Evolutionary conservation across 768 basidiomycete genomes (phyloP), one percentile per base, ranked within the genome.

Genomic region (Phylloporus sp.): DNA sequence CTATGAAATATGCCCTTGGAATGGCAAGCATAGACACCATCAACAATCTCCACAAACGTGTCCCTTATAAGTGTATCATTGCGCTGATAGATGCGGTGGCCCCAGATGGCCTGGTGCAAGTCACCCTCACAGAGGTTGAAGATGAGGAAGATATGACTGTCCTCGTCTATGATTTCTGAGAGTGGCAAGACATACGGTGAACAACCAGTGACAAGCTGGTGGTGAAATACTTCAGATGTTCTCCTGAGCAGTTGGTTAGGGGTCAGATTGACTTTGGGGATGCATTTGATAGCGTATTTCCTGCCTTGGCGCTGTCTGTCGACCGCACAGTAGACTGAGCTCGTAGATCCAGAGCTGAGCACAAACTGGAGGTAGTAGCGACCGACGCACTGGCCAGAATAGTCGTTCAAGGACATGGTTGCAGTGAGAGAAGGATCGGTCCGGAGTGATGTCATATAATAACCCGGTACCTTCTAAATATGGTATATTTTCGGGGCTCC

Each of bases 1-100:
- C 91, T 86, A 69, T 94, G 92, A 63, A 79, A 91, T 55, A 94
- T 81, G 10, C 82, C 80, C 36, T 75, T 73, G 36, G 72, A 65
- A 60, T 94, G 90, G 61, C 86, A 90, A 63, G 85, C 77, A 44
- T 85, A 76, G 38, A 94, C 80, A 1, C 87, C 87, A 56, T 91
- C 87, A 46, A 94, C 70, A 45, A 95, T 80, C 62, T 92, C 85
- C n/a, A 88, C 56, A 68, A 90, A 92, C 32, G 83, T 78, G 27
- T 68, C 64, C 63, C 79, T 85, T 72, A 91, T 80, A 55, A 86
- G 77, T 5, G 67, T 65, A 54, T 80, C 79, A 56, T 89, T 78
- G 39, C 80, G 76, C 42, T 76, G 70, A 63, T 82, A 89, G 35
- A 76, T 56, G 28, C 68, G 71, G 27, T 70, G 64, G 49, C 78